These are phyloP conservation scores for Lumnitzera littorea DNA, from an alignment of 345 rosid genomes.

Conservation along the genomic window DNA sequence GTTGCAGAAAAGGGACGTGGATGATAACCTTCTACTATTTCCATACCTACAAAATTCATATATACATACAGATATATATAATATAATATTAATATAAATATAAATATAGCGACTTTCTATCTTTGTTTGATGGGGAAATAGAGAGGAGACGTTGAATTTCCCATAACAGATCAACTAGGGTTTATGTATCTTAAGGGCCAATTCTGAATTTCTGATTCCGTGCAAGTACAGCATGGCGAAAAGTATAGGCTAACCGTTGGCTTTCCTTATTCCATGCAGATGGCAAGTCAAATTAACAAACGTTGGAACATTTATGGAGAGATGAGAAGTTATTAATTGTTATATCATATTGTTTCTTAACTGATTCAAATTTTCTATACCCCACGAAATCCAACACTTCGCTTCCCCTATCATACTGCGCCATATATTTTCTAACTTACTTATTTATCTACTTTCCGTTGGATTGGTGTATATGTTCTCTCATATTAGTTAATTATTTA, in stretches of 20 bases:
- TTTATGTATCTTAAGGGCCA: no score
- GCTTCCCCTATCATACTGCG: no score
- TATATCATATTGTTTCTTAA: conserved; percentile 1
- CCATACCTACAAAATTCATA: no score
- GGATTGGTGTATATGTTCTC: no score
- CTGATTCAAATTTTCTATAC: conserved; percentile 3
- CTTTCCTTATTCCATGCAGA: conserved; percentile 4
- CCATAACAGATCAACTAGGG: no score
- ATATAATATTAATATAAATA: no score
- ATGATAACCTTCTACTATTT: background rate
- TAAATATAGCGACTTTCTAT: no score
- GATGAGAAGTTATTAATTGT: background rate
- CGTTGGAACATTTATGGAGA: background rate
- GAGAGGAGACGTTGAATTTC: no score
- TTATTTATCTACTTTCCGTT: no score
- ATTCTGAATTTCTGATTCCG: background rate
- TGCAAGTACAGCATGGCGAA: conserved; percentile 9
- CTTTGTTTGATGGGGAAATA: background rate
- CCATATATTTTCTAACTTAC: no score
- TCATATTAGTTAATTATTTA: no score
- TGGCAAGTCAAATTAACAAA: conserved; percentile 8
- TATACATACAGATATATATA: no score
- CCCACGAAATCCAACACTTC: conserved; percentile 10
- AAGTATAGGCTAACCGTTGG: conserved; percentile 6
- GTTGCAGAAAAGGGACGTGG: conserved; percentile 7